phyloP scores from a whole-genome alignment of 2,329 filamentous ascomycete genomes.

The Myriosclerotinia curreyana region DNA sequence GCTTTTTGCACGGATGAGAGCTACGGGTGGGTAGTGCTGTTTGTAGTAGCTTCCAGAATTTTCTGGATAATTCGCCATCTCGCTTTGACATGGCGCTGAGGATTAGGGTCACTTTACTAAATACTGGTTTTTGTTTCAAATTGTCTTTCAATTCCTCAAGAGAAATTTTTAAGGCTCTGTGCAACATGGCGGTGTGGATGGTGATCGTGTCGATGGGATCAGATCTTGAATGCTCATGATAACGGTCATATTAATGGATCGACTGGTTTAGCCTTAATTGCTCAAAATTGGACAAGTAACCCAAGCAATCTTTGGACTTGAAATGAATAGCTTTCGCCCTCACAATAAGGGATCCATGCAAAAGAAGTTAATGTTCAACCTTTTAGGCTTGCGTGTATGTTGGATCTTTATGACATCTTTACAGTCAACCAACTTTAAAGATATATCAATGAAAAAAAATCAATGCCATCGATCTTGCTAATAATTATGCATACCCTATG shows the following conservation, averaged over 20 bases:
- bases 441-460: background rate
- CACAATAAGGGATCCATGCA: background rate
- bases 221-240: background rate
- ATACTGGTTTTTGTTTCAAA: background rate
- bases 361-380: background rate
- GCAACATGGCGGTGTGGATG: conserved; percentile 14
- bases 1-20: background rate
- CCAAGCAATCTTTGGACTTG: background rate
- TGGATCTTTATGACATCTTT: background rate
- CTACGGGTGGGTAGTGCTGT: background rate
- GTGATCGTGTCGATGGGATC: background rate
- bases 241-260: background rate
- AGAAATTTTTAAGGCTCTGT: background rate
- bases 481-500: background rate
- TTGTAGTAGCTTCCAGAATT: background rate
- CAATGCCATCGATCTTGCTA: background rate
- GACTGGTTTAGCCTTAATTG: background rate
- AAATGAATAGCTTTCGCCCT: background rate
- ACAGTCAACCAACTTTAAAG: background rate
- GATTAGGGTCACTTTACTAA: background rate
- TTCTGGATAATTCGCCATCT: background rate
- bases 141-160: background rate
- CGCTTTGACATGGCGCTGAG: conserved; percentile 10
- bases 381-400: too few relatives aligned
- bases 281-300: background rate